phyloP scores from a whole-genome alignment of 257 asterid species.

The Asclepias syriaca region DNA sequence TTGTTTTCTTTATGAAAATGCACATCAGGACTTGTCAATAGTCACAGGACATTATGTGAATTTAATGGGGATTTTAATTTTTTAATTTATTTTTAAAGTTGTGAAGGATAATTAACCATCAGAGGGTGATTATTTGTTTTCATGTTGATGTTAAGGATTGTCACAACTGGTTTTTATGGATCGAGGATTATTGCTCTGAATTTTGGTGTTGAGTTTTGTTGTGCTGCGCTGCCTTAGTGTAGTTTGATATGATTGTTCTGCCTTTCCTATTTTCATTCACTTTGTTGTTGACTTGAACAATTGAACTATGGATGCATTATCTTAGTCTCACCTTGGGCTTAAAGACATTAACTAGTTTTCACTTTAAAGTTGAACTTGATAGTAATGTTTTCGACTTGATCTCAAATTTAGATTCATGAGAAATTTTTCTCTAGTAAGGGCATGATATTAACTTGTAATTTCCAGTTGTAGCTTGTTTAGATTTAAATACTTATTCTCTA shows the following conservation, averaged over 20 bases:
- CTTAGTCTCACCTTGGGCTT: background rate
- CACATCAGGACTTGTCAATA: background rate
- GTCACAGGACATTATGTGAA: background rate
- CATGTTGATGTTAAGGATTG: background rate
- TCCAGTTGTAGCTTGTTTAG: background rate
- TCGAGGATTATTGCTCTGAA: background rate
- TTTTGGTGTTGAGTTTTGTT: background rate
- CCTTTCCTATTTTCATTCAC: background rate
- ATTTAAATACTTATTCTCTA: background rate
- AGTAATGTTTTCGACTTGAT: background rate
- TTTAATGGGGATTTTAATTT: background rate
- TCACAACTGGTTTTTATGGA: background rate
- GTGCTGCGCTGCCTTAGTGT: background rate
- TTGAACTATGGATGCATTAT: background rate
- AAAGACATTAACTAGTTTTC: background rate
- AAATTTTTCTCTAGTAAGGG: background rate
- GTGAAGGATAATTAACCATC: background rate
- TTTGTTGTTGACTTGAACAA: background rate
- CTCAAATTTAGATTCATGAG: background rate
- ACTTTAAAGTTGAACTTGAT: background rate
- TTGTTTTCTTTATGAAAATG: background rate
- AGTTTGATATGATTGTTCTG: background rate
- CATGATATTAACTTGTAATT: background rate
- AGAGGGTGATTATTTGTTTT: background rate
- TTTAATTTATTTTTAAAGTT: background rate